Percentiles rank a stretch among this genome's conserved stretches.
Conservation (phyloP, 768 basidiomycete species). For the Chiua virens region DNA sequence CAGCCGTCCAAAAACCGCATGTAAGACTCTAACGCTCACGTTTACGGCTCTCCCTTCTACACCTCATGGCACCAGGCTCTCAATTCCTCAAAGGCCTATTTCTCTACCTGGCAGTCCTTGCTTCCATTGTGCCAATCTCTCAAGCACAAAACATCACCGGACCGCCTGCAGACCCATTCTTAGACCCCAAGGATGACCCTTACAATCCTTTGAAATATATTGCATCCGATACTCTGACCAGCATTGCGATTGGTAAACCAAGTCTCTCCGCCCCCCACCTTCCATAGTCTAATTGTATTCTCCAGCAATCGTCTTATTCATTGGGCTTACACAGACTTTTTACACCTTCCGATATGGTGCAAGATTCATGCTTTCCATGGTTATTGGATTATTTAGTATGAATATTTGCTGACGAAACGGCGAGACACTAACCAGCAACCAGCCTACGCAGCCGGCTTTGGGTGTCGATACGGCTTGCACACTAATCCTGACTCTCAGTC, state of each 20-base stretch:
- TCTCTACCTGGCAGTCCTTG: neutral
- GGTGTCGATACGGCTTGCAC: slow-evolving; percentile 55
- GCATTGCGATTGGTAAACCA: slow-evolving; percentile 45
- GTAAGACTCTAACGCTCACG: no score
- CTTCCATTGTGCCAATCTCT: neutral
- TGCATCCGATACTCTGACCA: slow-evolving; percentile 51
- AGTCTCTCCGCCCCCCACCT: neutral
- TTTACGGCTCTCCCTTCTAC: neutral
- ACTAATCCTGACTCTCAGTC: slow-evolving; percentile 50
- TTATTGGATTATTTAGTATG: slow-evolving; percentile 59
- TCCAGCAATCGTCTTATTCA: slow-evolving; percentile 34
- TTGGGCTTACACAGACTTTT: slow-evolving; percentile 45
- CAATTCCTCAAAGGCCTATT: neutral
- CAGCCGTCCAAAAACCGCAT: no score
- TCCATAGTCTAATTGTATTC: neutral
- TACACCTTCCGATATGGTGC: slow-evolving; percentile 46
- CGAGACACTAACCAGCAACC: neutral
- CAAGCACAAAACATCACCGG: neutral
- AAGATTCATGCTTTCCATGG: slow-evolving; percentile 61
- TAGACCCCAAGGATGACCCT: slow-evolving; percentile 51
- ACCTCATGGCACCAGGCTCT: slow-evolving; percentile 2
- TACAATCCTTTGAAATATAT: slow-evolving; percentile 59
- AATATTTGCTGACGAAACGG: neutral
- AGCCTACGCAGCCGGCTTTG: slow-evolving; percentile 61
- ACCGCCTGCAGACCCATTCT: slow-evolving; percentile 6